phyloP scores from a whole-genome alignment of 73 alveolate species.

The Paramecium caudatum region DNA sequence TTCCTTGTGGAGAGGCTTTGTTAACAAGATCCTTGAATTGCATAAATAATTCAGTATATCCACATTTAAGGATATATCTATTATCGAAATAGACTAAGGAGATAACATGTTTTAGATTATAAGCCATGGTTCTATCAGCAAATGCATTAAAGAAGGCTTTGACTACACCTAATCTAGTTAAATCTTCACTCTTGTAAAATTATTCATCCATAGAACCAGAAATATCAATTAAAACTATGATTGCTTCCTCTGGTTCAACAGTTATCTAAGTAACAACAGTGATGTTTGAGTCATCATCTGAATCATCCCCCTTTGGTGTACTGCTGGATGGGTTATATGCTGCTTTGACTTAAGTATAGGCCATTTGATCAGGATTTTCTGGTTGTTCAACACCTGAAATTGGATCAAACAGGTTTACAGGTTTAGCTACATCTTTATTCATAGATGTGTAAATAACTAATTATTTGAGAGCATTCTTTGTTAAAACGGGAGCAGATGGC shows the following conservation, averaged over 20 bases:
- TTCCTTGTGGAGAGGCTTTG: constrained; percentile 72
- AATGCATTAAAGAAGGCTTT: constrained; percentile 78
- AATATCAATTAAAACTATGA: constrained; percentile 77
- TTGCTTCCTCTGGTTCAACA: constrained; percentile 79
- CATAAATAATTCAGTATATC: constrained; percentile 73
- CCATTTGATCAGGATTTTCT: constrained; percentile 64
- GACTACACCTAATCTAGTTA: constrained; percentile 77
- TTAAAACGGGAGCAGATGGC: constrained; percentile 33
- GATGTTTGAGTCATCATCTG: constrained; percentile 22
- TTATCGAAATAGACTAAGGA: constrained; percentile 70
- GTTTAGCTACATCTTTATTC: constrained; percentile 64
- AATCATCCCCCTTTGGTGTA: not conserved
- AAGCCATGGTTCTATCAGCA: constrained; percentile 80
- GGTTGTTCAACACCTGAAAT: not conserved
- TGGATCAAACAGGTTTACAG: constrained; percentile 35
- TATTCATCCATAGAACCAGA: constrained; percentile 79
- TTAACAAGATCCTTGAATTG: constrained; percentile 67
- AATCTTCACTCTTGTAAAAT: constrained; percentile 60
- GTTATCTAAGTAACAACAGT: constrained; percentile 15
- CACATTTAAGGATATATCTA: constrained; percentile 64
- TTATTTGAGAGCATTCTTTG: constrained; percentile 16
- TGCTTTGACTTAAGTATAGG: not conserved
- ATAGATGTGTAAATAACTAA: constrained; percentile 55
- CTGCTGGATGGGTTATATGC: not conserved
- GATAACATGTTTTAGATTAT: constrained; percentile 68